phyloP scores from a whole-genome alignment of 805 yeast species.

The Ogataea nitratoaversa region DNA sequence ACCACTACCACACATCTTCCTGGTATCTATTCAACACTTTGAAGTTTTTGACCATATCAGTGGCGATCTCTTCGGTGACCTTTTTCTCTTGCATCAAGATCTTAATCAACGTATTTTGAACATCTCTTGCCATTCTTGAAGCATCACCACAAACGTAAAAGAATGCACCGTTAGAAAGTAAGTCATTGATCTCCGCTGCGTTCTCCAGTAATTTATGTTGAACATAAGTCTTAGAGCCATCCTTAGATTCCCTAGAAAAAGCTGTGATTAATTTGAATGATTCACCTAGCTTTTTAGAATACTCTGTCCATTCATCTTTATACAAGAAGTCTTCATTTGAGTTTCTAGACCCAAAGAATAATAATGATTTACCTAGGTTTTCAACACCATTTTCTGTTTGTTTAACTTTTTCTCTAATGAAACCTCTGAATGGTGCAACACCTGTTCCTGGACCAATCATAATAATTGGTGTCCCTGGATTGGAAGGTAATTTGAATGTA shows the following conservation, averaged over 20 bases:
- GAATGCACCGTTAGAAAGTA: constrained; percentile 68
- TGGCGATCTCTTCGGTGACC: constrained; percentile 64
- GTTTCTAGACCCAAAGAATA: constrained; percentile 87
- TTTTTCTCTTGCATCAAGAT: constrained; percentile 62
- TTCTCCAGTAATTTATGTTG: constrained; percentile 69
- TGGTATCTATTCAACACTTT: constrained; percentile 86
- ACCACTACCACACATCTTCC: constrained; percentile 89
- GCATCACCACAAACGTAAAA: constrained; percentile 98
- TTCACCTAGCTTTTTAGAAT: constrained; percentile 55
- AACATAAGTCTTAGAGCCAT: constrained; percentile 69
- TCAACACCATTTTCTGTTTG: constrained; percentile 41
- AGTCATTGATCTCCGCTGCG: constrained; percentile 48
- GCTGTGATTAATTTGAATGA: constrained; percentile 75
- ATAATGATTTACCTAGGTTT: constrained; percentile 64
- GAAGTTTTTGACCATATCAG: constrained; percentile 70
- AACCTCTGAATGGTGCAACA: constrained; percentile 97
- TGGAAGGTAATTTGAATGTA: constrained; percentile 87
- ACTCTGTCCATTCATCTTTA: constrained; percentile 84
- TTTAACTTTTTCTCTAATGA: constrained; percentile 78
- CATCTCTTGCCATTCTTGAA: constrained; percentile 91
- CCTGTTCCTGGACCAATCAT: constrained; percentile 99
- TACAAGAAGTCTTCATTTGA: constrained; percentile 79
- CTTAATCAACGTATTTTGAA: constrained; percentile 60
- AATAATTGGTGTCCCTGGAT: constrained; percentile 77
- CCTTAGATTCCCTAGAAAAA: constrained; percentile 88